Evolutionary conservation across 108 stramenopile genomes (phyloP), one percentile per base, ranked within the genome.

Genomic region (Nitzschia sp.): DNA sequence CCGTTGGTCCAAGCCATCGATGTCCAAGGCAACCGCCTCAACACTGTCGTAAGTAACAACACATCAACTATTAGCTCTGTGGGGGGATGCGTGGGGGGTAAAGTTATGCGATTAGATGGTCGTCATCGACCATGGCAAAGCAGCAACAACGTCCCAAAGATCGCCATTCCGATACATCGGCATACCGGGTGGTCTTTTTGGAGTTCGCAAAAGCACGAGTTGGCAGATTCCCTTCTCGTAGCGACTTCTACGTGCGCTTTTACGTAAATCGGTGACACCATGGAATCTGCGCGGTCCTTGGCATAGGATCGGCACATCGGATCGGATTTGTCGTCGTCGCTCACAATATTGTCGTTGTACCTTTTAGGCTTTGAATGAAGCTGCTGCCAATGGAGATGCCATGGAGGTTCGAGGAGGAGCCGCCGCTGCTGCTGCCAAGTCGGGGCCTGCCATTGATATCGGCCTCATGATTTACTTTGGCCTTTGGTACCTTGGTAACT

Each of bases 401-500:
- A 67, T 81, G 24, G 59, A 71, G 15, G 78, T 81, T 26, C 88
- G 88, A 46, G 88, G 88, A 66, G 85, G 88, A 68, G 64, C 68
- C 26, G n/a, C 66, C 2, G 42, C 58, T 32, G n/a, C 58, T 59
- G 81, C 62, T 24, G 46, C 59, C 47, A 67, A 24, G 15, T 46
- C 17, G 18, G 45, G 46, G 24, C 46, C 68, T 38, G 46, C 63
- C 51, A 55, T 92, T 21, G 95, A 96, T 76, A 46, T 96, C 63
- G 86, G 90, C 28, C 84, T 97, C n/a, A 63, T 94, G 36, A 46
- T 81, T 36, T 97, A 97, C 82, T 94, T 97, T 68, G 67, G 74
- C 53, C 86, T 95, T 24, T 97, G 96, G 96, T 97, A 97, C 79
- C 80, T 97, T 21, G 96, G 96, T 54, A 97, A 97, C 78, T 95